Percentiles rank a stretch among this genome's conserved stretches.
Conservation (phyloP, 331 rosid species). For the Ulmus americana region DNA sequence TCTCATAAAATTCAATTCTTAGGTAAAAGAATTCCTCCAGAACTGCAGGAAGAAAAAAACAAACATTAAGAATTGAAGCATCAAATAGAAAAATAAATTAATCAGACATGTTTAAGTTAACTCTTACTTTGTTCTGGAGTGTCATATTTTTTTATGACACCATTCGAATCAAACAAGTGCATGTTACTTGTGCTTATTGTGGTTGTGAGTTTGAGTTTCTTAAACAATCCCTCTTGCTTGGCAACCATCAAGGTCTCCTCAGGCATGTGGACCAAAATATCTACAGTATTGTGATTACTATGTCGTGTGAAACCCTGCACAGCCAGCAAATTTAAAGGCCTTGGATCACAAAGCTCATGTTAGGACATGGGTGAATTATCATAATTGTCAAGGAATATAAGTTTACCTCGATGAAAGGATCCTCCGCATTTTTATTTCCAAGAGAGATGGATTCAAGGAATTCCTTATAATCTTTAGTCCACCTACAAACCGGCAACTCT, state of each 20-base stretch:
- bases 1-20: slow-evolving; percentile 63
- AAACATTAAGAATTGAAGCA: background rate
- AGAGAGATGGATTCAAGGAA: slow-evolving; percentile 64
- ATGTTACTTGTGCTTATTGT: background rate
- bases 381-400: background rate
- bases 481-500: no score
- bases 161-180: no score
- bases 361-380: background rate
- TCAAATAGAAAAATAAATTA: background rate
- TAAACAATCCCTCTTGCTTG: slow-evolving; percentile 68
- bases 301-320: slow-evolving; percentile 69
- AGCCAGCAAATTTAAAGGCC: background rate
- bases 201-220: slow-evolving; percentile 59
- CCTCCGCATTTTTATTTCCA: slow-evolving; percentile 57
- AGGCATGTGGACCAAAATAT: slow-evolving; percentile 50
- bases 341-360: background rate
- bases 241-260: slow-evolving; percentile 44
- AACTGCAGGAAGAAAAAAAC: slow-evolving; percentile 39
- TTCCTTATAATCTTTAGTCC: slow-evolving; percentile 31
- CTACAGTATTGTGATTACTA: slow-evolving; percentile 61
- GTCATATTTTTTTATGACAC: slow-evolving; percentile 42
- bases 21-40: slow-evolving; percentile 69
- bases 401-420: slow-evolving; percentile 66
- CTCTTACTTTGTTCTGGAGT: slow-evolving; percentile 39
- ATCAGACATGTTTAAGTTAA: background rate